Base-by-base conservation (phyloP, 2,329 filamentous ascomycete genomes). In the Chaetomium olivaceum region DNA sequence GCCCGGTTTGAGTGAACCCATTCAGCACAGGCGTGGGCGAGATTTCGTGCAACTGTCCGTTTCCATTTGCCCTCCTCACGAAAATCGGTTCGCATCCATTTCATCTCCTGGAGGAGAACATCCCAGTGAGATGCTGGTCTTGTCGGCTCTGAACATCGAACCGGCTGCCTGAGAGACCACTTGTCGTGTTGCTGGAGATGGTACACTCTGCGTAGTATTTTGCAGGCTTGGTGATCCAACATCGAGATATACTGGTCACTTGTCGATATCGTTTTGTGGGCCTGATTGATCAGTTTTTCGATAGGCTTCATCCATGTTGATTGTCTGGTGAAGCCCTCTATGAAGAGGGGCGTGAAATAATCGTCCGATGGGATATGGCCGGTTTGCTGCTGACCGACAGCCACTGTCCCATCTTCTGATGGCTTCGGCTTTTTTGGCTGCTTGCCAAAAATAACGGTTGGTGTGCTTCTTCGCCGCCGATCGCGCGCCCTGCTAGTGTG, bases 81-180 rank as follows among this genome's bases (percentile, higher is more conserved):
- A 74, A 97, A 98, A 77, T 99, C 95, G 1, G 93, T 97, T 59
- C 93, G 87, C 92, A 99, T 96, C 94, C 94, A 98, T 76, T 93
- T 96, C 86, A 94, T 92, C 80, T 99, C 93, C 71, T 93, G 86
- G 36, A 99, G 80, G 63, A 98, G 77, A 61, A 94, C 85, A 78
- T 99, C 95, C 86, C 89, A 91, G 71, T 98, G 94, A 1, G 90
- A 89, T 0, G 87, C 84, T 21, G 89, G 89, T 46, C 92, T 87
- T 4, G 86, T 83, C 4, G 94, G 93, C 76, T 99, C 95, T 1
- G 88, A 84, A 48, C 89, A 91, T 64, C 93, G 90, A 74, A 96
- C 92, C 52, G 93, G 88, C 74, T 99, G 95, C 61, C 94, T 86
- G 56, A 99, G 78, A 5, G 93, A 95, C 94, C 95, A 98, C 73